These are phyloP conservation scores for Penicillium expansum DNA, from an alignment of 2,329 filamentous ascomycete genomes.

Conservation along the genomic window DNA sequence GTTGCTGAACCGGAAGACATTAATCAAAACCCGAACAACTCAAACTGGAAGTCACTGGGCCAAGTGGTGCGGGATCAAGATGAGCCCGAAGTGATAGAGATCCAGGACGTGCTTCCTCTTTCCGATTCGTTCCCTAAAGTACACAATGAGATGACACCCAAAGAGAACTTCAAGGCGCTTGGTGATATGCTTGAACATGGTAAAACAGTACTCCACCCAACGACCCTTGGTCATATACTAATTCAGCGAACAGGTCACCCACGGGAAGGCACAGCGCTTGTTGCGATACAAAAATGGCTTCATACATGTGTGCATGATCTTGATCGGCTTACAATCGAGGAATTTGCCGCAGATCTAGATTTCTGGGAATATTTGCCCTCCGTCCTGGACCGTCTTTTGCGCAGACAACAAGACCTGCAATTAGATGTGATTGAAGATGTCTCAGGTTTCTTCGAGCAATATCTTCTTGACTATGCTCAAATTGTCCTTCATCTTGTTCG, in stretches of 20 bases:
- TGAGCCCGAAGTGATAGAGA: conserved; percentile 35
- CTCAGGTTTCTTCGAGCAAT: conserved; percentile 40
- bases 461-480: conserved; percentile 41
- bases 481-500: conserved; percentile 43
- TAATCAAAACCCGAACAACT: conserved; percentile 46
- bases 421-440: conserved; percentile 31
- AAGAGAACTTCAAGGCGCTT: conserved; percentile 37
- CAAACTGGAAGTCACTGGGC: conserved; percentile 43
- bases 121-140: conserved; percentile 40
- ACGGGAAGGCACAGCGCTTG: conserved; percentile 32
- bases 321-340: conserved; percentile 34
- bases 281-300: conserved; percentile 45
- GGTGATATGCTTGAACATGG: conserved; percentile 38
- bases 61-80: conserved; percentile 33
- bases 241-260: conserved; percentile 27
- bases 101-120: conserved; percentile 33
- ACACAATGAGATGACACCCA: conserved; percentile 24
- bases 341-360: conserved; percentile 40
- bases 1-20: conserved; percentile 51
- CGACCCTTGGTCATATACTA: neutral
- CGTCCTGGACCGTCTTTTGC: conserved; percentile 41
- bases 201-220: conserved; percentile 17
- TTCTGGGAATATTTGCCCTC: conserved; percentile 48
- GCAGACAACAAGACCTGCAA: conserved; percentile 35
- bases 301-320: conserved; percentile 36